Base-by-base conservation (phyloP, 2,329 filamentous ascomycete genomes). In the Acrocalymma vagum region DNA sequence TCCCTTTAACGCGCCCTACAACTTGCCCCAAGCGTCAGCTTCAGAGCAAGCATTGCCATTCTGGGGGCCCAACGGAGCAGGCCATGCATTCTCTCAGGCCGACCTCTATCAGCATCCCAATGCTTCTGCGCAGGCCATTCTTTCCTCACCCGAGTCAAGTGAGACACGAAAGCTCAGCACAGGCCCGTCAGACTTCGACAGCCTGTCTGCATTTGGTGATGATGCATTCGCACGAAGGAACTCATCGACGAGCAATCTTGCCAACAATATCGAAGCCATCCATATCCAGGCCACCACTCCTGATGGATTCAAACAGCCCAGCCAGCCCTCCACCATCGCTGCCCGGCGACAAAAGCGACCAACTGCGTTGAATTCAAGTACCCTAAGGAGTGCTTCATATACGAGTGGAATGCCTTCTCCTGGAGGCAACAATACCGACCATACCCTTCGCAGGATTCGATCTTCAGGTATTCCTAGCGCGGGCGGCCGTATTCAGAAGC, bases 401-500 rank as follows among this genome's bases (percentile, higher is more conserved):
- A 69, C 62, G 18, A 63, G 65, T 27, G 62, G 67, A 7, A 65
- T 73, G 65, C 63, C 65, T 16, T 68, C 71, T 43, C 64, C 75
- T 25, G 68, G 72, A 21, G 60, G 58, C 25, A 62, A 55, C 37
- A n/a, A n/a, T n/a, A 53, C 48, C 25, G 70, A 72, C 29, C 71
- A 72, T 16, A 63, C 62, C 7, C 62, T 78, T 10, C 73, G 76
- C 22, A 72, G 75, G 18, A 78, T 78, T 33, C 65, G 74, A 34
- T 78, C 76, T 9, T 73, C 70, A 29, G 72, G 73, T 9, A 66
- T 77, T 40, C 50, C 66, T n/a, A 72, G 70, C 40, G 68, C 62
- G 32, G 63, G 65, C 17, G 74, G 75, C 13, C 73, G 76, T 29
- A 68, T 79, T 16, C 73, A 76, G 46, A 79, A 79, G 47, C 62